These are phyloP conservation scores for Pneumocystis canis DNA, from an alignment of 1,139 yeast species.

Conservation along the genomic window DNA sequence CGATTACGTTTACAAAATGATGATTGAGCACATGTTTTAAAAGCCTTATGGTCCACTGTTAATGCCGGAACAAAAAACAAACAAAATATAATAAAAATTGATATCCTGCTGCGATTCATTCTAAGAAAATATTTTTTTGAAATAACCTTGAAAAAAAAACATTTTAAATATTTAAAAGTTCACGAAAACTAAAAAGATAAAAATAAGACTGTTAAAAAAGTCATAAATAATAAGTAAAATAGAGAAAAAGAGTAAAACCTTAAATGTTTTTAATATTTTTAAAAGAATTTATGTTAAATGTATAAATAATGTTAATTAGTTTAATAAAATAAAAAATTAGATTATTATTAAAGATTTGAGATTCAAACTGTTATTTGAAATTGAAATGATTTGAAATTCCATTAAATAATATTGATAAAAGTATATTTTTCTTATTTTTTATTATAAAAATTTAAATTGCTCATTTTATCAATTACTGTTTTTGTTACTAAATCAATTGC, in stretches of 20 bases:
- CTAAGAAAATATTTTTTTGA: not conserved
- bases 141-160: not conserved
- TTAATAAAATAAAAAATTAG: not conserved
- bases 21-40: conserved; percentile 65
- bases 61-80: conserved; percentile 10
- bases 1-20: conserved; percentile 80
- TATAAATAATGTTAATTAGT: not conserved
- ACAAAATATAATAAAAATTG: not conserved
- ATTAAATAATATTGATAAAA: not conserved
- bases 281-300: no score
- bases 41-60: conserved; percentile 55
- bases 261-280: no score
- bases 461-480: not conserved
- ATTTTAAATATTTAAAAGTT: not conserved
- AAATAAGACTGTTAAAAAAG: not conserved
- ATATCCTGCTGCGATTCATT: not conserved
- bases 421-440: not conserved
- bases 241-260: no score
- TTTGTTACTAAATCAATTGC: not conserved
- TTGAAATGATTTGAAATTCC: not conserved
- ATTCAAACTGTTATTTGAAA: no score
- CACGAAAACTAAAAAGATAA: not conserved
- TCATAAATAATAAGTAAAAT: no score
- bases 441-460: not conserved
- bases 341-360: not conserved